Evolutionary conservation across 257 asterid genomes (phyloP).

Genomic region (Petunia axillaris): DNA sequence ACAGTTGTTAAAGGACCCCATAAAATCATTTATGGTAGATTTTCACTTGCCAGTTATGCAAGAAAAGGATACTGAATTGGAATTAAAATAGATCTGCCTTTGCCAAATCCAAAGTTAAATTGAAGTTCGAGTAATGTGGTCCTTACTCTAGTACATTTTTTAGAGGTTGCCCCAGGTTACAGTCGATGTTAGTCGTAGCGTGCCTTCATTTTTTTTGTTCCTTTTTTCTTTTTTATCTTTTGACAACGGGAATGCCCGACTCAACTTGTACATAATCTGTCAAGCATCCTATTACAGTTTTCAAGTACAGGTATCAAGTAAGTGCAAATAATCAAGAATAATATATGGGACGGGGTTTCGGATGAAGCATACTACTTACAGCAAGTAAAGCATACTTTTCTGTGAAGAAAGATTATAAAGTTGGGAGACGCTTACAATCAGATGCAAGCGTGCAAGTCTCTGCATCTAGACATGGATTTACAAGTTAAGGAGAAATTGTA

Average conservation of each 20-base stretch:
- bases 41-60: slow-evolving; percentile 15
- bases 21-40: slow-evolving; percentile 7
- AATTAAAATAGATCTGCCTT: no score
- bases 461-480: slow-evolving; percentile 14
- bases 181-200: no score
- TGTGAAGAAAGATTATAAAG: background rate
- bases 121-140: no score
- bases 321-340: background rate
- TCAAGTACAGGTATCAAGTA: background rate
- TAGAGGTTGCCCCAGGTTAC: no score
- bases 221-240: no score
- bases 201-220: no score
- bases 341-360: background rate
- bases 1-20: slow-evolving; percentile 22
- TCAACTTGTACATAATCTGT: no score
- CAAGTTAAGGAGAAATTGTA: background rate
- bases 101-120: no score
- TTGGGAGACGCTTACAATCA: background rate
- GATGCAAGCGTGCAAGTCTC: background rate
- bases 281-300: no score
- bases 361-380: background rate
- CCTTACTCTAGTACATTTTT: no score
- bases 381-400: background rate
- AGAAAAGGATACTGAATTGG: background rate
- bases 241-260: no score